Conservation (phyloP, 345 rosid species). For the Jatropha curcas region DNA sequence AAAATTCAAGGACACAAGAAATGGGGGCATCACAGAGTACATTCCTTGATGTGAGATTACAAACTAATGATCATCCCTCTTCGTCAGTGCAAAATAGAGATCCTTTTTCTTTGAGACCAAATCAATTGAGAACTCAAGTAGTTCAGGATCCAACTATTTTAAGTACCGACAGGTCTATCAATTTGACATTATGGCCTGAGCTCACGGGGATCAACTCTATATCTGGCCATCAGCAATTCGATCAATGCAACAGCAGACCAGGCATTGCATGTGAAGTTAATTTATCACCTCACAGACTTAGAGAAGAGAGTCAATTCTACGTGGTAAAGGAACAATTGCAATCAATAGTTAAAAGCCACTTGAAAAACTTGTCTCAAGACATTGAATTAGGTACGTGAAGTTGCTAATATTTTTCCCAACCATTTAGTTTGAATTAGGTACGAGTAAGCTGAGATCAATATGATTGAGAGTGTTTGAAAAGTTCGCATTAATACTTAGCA, state of each 20-base stretch:
- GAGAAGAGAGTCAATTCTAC: slow-evolving; percentile 43
- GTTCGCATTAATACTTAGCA: background rate
- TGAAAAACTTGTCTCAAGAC: slow-evolving; percentile 64
- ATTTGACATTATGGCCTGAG: slow-evolving; percentile 57
- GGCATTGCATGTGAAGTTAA: slow-evolving; percentile 37
- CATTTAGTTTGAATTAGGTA: too few species aligned
- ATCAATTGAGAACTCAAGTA: slow-evolving; percentile 46
- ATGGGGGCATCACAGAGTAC: slow-evolving; percentile 28
- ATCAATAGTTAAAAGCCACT: slow-evolving; percentile 64
- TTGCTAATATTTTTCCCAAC: slow-evolving; percentile 14
- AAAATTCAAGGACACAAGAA: slow-evolving; percentile 40
- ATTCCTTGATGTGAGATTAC: slow-evolving; percentile 45
- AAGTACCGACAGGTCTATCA: slow-evolving; percentile 32
- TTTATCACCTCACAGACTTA: slow-evolving; percentile 29
- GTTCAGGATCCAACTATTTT: slow-evolving; percentile 33
- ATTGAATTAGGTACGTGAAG: slow-evolving; percentile 57
- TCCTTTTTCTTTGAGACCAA: slow-evolving; percentile 36
- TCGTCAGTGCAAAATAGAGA: slow-evolving; percentile 44
- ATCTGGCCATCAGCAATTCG: slow-evolving; percentile 40
- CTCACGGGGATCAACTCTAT: slow-evolving; percentile 35
- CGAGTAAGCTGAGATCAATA: background rate
- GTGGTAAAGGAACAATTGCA: slow-evolving; percentile 65
- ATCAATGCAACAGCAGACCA: slow-evolving; percentile 44
- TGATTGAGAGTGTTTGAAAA: background rate
- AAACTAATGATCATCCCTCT: slow-evolving; percentile 33